phyloP scores from a whole-genome alignment of 1,284 basidiomycete species.

The Ceratobasidium sp. region DNA sequence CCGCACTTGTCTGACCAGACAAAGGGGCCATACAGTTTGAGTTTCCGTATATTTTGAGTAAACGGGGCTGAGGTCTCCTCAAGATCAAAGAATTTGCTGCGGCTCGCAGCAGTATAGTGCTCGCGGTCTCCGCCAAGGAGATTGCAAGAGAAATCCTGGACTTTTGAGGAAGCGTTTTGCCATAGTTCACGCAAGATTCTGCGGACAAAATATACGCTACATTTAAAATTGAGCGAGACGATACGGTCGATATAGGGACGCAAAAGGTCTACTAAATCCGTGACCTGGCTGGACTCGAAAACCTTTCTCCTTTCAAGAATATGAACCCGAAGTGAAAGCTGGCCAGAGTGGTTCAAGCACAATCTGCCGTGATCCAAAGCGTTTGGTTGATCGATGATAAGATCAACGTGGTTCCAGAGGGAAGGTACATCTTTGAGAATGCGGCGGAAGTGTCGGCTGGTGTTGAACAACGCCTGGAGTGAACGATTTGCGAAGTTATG shows the following conservation, averaged over 20 bases:
- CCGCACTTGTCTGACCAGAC: background rate
- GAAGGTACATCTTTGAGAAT: background rate
- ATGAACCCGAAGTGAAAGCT: background rate
- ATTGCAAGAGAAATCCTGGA: too few relatives aligned
- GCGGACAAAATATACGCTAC: too few relatives aligned
- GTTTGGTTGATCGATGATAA: background rate
- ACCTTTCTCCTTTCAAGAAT: too few relatives aligned
- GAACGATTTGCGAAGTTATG: background rate
- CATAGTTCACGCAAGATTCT: background rate
- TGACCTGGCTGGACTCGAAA: background rate
- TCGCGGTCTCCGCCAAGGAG: background rate
- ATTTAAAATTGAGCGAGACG: background rate
- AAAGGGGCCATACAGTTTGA: background rate
- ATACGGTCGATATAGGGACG: background rate
- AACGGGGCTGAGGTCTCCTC: background rate
- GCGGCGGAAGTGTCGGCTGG: background rate
- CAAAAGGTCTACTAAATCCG: background rate
- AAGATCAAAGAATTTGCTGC: background rate
- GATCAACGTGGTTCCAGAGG: background rate
- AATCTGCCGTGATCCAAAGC: too few relatives aligned
- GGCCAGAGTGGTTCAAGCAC: background rate
- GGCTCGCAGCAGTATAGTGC: too few relatives aligned
- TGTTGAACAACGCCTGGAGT: background rate
- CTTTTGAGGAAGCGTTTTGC: background rate
- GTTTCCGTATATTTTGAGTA: background rate